phyloP scores from a whole-genome alignment of 139 green algal species.

The Closterium sp. region DNA sequence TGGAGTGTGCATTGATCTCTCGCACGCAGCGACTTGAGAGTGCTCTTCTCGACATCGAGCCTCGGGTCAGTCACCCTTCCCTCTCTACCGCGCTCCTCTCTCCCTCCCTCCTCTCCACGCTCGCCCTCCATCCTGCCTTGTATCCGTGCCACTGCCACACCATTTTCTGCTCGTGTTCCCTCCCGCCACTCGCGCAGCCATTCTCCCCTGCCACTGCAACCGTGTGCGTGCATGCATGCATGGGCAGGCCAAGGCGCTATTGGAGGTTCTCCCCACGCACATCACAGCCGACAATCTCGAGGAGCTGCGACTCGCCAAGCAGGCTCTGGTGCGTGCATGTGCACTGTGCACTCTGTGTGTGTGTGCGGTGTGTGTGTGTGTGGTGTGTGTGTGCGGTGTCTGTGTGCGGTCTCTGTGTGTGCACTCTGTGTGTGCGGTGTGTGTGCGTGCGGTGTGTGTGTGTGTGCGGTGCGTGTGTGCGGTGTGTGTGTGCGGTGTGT shows the following conservation, averaged over 20 bases:
- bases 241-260: background rate
- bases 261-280: slow-evolving; percentile 35
- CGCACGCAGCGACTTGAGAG: slow-evolving; percentile 38
- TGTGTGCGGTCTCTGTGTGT: too few relatives aligned
- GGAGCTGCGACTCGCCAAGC: slow-evolving; percentile 40
- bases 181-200: too few relatives aligned
- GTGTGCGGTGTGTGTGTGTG: too few relatives aligned
- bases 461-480: too few relatives aligned
- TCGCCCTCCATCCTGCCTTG: background rate
- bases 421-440: too few relatives aligned
- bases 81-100: too few relatives aligned
- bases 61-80: slow-evolving; percentile 1
- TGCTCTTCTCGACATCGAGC: slow-evolving; percentile 38
- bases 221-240: background rate
- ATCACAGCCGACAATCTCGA: slow-evolving; percentile 39
- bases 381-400: too few relatives aligned
- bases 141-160: background rate
- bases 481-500: too few relatives aligned
- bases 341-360: background rate
- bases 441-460: too few relatives aligned
- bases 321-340: slow-evolving; percentile 2
- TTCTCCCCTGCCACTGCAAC: too few relatives aligned
- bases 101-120: too few relatives aligned
- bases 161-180: too few relatives aligned
- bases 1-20: slow-evolving; percentile 40